Base-by-base conservation (phyloP, 805 yeast species). In the Candida succiphila region DNA sequence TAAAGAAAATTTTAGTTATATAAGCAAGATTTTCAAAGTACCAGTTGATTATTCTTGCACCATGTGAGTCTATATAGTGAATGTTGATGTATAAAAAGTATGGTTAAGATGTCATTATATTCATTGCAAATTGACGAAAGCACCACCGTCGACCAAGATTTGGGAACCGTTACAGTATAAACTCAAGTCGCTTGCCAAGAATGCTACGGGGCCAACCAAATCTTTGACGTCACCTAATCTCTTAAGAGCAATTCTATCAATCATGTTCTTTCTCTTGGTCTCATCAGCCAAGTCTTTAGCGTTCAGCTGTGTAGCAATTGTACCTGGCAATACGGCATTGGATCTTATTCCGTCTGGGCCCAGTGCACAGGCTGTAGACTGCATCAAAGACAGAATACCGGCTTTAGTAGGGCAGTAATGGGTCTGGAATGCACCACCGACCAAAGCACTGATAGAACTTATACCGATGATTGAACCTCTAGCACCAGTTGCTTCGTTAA, bases 391-490 rank as follows among this genome's bases (percentile, higher is more conserved):
- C 31, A 62, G 43, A 27, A 65, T 51, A 14, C 67, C 71, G n/a
- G 68, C 69, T 37, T 65, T 65, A 10, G 71, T 62, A 14, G 70
- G 68, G n/a, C 67, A 61, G 44, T 65, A 65, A 40, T 64, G 69
- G 4, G 64, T 58, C 38, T 65, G 71, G 27, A 44, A 42, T 6
- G 60, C 68, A 19, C 71, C 72, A 15, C 70, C 71, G 7, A 64
- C 69, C 8, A 64, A 45, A 1, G 69, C 69, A 37, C 64, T 55
- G 36, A 65, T 62, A 30, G 63, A 54, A 17, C 63, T 52, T 27
- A 65, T 47, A 8, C 67, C 70, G 26, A 67, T 65, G 35, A 67
- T 64, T 12, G 67, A 61, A 2, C 73, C 73, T 19, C 71, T 69
- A 30, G 56, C 58, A 5, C 69, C 69, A 17, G 14, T 31, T 19